phyloP scores from a whole-genome alignment of 371 early-diverging fungal genomes.

The Sporodiniella umbellata region DNA sequence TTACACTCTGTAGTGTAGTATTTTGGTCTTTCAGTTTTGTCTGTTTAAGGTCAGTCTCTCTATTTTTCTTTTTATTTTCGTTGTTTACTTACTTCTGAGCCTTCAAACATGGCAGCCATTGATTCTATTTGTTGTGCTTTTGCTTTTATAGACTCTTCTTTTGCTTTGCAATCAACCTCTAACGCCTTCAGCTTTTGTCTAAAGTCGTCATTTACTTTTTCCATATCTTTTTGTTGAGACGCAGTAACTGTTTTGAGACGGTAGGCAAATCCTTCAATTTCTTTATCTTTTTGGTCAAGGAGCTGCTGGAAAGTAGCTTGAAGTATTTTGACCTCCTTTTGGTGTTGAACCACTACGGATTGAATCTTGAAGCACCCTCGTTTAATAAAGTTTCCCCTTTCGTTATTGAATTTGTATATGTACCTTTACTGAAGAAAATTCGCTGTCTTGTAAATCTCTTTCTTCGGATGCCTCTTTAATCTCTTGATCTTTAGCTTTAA shows the following conservation, averaged over 20 bases:
- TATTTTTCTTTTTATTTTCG: not conserved
- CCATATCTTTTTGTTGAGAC: conserved; percentile 39
- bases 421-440: not conserved
- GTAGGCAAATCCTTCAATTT: conserved; percentile 39
- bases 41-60: conserved; percentile 14
- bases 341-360: conserved; percentile 36
- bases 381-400: no score
- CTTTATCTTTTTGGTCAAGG: conserved; percentile 44
- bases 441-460: conserved; percentile 25
- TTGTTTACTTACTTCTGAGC: conserved; percentile 41
- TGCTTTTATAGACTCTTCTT: conserved; percentile 32
- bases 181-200: conserved; percentile 27
- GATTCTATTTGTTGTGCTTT: conserved; percentile 39
- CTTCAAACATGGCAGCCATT: conserved; percentile 40
- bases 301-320: conserved; percentile 43
- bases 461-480: conserved; percentile 37
- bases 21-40: conserved; percentile 34
- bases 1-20: conserved; percentile 21
- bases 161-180: conserved; percentile 25
- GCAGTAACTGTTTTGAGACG: conserved; percentile 35
- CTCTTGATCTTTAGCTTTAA: conserved; percentile 37
- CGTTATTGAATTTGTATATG: no score
- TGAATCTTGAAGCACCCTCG: no score
- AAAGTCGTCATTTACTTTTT: conserved; percentile 36
- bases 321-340: conserved; percentile 40